Evolutionary conservation across 2,329 filamentous ascomycete species (phyloP).

Genomic region (Talaromyces atroroseus): DNA sequence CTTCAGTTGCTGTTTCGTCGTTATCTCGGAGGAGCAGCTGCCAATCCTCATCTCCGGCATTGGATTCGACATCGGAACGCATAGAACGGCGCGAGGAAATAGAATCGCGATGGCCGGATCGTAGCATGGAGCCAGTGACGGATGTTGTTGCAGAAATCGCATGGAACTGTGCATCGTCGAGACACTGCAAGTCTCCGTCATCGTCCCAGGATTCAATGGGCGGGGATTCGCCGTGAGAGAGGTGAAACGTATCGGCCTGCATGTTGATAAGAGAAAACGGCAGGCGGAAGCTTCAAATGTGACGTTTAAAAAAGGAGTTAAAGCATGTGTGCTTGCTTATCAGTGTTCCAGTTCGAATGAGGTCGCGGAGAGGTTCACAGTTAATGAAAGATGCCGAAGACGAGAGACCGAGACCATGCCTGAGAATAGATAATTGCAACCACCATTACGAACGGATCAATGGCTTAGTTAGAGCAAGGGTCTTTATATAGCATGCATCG

Average conservation of each 20-base stretch:
- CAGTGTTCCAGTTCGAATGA: background rate
- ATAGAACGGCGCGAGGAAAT: constrained; percentile 77
- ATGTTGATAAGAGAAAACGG: constrained; percentile 23
- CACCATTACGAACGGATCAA: background rate
- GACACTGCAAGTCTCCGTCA: constrained; percentile 44
- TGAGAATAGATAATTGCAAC: background rate
- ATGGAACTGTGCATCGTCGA: constrained; percentile 43
- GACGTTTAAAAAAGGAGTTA: background rate
- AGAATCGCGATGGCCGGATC: constrained; percentile 59
- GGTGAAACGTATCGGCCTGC: constrained; percentile 33
- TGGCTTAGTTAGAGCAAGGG: background rate
- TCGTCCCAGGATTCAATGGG: constrained; percentile 47
- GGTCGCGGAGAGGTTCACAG: background rate
- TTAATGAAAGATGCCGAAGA: background rate
- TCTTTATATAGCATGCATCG: background rate
- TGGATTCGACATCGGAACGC: constrained; percentile 73
- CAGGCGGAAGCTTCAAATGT: background rate
- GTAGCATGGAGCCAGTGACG: constrained; percentile 37
- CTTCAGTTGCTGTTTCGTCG: constrained; percentile 74
- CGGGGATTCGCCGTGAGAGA: constrained; percentile 29
- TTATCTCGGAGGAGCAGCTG: constrained; percentile 79
- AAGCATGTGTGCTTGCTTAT: background rate
- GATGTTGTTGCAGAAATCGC: constrained; percentile 42
- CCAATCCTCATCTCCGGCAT: constrained; percentile 76
- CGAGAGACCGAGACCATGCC: background rate